Base-by-base conservation (phyloP, 208 protist genomes). In the Leptomonas pyrrhocoris region DNA sequence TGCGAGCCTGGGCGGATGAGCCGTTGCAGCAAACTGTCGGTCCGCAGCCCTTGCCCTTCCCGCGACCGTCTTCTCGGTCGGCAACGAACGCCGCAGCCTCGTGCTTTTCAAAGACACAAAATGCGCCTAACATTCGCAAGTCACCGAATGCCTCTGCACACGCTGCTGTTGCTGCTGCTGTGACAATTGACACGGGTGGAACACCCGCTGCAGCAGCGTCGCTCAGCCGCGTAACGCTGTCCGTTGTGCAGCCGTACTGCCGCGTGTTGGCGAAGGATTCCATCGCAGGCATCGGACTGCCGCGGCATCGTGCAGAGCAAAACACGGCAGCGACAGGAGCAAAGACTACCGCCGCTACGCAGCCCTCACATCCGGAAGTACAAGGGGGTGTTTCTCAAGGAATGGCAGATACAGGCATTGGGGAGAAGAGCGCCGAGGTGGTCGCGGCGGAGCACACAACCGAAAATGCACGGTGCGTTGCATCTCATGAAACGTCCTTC, bases 1-100 rank as follows among this genome's bases (percentile, higher is more conserved):
- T 77, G 7, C 63, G 72, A 8, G 30, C 58, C 13, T 77, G 72
- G 72, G 72, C 72, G 0, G 58, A 72, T 19, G 72, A 49, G 6
- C 72, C 72, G 19, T 4, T 51, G 57, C 43, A 36, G 8, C 45
- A 66, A 16, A 3, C 64, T 0, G 21, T 62, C 3, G n/a, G 19
- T 0, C 13, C 30, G 2, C 54, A 13, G 13, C 42, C 8, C 5
- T 28, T n/a, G 9, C 2, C 13, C 5, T 19, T 40, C 0, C 46
- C 46, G 21, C 27, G 23, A 55, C 59, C 59, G 3, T 12, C 34
- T 12, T 2, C 58, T 27, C 9, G 31, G 11, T 7, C 61, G 43
- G 2, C 11, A 7, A 12, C 18, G 16, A 48, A 48, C 34, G 34
- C 34, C 7, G 3, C 34, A 9, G 9, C 34, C 7, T 9, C 34